Base-by-base conservation (phyloP, 768 basidiomycete species). In the Panellus pusillus region DNA sequence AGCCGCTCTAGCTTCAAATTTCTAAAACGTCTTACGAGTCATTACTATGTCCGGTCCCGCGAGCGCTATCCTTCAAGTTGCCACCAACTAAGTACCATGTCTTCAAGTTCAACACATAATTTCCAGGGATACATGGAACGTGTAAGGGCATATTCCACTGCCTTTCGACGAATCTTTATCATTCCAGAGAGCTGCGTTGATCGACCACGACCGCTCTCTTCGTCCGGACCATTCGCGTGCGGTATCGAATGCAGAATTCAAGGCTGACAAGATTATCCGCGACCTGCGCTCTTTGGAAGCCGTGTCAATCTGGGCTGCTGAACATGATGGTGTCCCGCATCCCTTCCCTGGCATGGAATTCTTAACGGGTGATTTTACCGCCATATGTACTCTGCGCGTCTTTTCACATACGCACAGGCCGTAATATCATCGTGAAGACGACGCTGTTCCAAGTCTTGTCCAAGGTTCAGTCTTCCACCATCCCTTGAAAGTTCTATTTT, bases 291-390 rank as follows among this genome's bases (percentile, higher is more conserved):
- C 72, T 0, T 54, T 63, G 9, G 88, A 91, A 61, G 80, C 77
- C 0, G 62, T 67, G 19, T 74, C 76, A 0, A 71, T 89, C n/a
- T 90, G 88, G 89, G 73, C 62, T 35, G 68, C 68, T 42, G 79
- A 83, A 19, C 72, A 80, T 55, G 72, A 78, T 14, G 74, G 74
- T 4, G 43, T 60, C 15, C 79, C 77, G 4, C 81, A 89, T 60
- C 74, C 83, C 1, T 90, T 87, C 58, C 87, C 87, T 18, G 89
- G 89, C 39, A 89, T 89, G 86, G 86, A 82, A 60, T 91, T 89
- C 61, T 68, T 89, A 58, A 89, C 84, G 38, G 86, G 86, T 84
- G 54, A 3, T 41, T 42, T 40, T 29, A 4, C 5, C n/a, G 44
- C 41, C 9, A 19, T 38, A 38, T 7, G 31, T 28, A 7, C 47